Conservation (phyloP, 805 yeast species). For the Myxozyma neglecta region DNA sequence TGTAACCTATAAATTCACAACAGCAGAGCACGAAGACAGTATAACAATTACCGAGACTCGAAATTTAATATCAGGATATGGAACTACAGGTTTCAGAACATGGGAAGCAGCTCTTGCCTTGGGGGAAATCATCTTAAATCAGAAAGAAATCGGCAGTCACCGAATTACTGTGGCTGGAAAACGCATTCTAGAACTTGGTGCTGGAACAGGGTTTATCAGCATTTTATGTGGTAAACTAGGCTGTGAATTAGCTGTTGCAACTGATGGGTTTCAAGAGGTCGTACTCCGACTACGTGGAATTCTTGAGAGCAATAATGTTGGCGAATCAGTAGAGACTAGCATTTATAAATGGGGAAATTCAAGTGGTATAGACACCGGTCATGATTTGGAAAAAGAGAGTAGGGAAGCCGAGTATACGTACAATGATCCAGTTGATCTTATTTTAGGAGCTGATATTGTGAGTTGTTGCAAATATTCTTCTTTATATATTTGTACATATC, state of each 20-base stretch:
- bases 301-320: constrained; percentile 38
- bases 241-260: constrained; percentile 45
- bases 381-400: constrained; percentile 29
- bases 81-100: constrained; percentile 85
- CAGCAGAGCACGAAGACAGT: neutral
- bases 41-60: constrained; percentile 34
- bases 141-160: neutral
- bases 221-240: constrained; percentile 39
- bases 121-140: constrained; percentile 49
- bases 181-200: constrained; percentile 69
- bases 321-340: constrained; percentile 44
- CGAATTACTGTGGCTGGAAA: constrained; percentile 26
- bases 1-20: constrained; percentile 8
- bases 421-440: constrained; percentile 44
- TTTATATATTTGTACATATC: neutral
- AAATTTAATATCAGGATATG: constrained; percentile 42
- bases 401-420: constrained; percentile 14
- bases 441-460: constrained; percentile 78
- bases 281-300: constrained; percentile 44
- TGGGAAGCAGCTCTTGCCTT: constrained; percentile 89
- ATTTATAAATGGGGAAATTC: constrained; percentile 48
- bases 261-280: constrained; percentile 67
- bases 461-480: neutral
- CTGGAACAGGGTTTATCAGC: constrained; percentile 86
- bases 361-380: constrained; percentile 38